A percentile compares a stretch with the other conserved stretches of the same genome.
Conservation (phyloP, 140 eudicot species). For the Bidens hawaiensis region DNA sequence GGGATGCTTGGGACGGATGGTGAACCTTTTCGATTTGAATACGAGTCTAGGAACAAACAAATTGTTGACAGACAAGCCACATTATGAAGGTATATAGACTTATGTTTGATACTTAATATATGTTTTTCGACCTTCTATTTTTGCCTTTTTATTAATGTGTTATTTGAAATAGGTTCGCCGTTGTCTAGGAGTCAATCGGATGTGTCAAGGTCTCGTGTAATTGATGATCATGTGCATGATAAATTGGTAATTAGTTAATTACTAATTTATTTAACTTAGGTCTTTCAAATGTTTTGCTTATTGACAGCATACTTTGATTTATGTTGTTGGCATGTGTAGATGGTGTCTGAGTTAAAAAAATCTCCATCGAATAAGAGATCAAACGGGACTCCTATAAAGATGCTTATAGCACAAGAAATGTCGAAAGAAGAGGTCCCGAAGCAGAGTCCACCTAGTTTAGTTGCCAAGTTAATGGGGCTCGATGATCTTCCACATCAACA, state of each 20-base stretch:
- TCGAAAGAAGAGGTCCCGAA: conserved; percentile 64
- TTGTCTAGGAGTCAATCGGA: conserved; percentile 74
- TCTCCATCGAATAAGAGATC: conserved; percentile 38
- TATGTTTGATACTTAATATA: not conserved
- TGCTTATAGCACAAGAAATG: conserved; percentile 92
- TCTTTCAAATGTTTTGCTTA: not conserved
- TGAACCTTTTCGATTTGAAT: conserved; percentile 68
- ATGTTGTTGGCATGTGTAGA: conserved; percentile 42
- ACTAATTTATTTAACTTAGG: not conserved
- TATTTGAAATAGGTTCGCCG: conserved; percentile 52
- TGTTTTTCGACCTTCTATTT: not conserved
- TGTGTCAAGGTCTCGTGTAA: conserved; percentile 49
- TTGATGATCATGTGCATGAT: conserved; percentile 50
- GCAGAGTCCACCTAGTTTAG: conserved; percentile 65
- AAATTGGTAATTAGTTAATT: conserved; percentile 60
- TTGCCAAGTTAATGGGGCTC: conserved; percentile 97
- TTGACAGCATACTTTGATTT: not conserved
- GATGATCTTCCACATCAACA: conserved; percentile 63
- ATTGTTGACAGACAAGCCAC: conserved; percentile 72
- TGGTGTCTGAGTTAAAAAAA: conserved; percentile 43
- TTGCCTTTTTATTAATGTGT: no score
- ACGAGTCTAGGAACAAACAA: conserved; percentile 48
- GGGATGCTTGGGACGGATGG: conserved; percentile 94
- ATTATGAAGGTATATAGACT: conserved; percentile 46
- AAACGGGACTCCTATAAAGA: conserved; percentile 69